phyloP scores from a whole-genome alignment of 257 asterid genomes.

The Paulownia fortunei region DNA sequence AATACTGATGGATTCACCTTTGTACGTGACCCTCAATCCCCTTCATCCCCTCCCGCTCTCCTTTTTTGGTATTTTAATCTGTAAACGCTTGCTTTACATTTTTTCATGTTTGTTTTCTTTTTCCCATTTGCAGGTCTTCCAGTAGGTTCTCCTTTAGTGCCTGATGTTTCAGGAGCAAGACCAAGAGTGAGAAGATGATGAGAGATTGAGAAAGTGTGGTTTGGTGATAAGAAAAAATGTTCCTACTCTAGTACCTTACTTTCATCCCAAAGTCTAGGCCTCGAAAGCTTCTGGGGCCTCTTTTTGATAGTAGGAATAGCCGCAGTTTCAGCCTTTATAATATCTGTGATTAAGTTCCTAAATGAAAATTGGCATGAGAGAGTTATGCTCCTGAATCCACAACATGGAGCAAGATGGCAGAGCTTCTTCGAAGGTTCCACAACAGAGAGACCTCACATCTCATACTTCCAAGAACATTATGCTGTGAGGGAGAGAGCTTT shows the following conservation, averaged over 20 bases:
- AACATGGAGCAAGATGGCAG: conserved; percentile 13
- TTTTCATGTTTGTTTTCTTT: not conserved
- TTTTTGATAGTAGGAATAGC: conserved; percentile 42
- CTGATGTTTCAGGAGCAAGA: conserved; percentile 51
- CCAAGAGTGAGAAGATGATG: conserved; percentile 34
- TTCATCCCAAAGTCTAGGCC: conserved; percentile 32
- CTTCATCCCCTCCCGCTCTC: not conserved
- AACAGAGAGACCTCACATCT: conserved; percentile 33
- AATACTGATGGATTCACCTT: conserved; percentile 47
- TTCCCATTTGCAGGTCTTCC: conserved; percentile 43
- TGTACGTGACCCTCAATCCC: conserved; percentile 32
- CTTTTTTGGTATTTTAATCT: not conserved
- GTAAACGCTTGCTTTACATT: not conserved
- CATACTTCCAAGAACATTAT: conserved; percentile 43
- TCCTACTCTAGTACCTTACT: not conserved
- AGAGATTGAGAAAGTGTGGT: conserved; percentile 29
- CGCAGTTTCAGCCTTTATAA: conserved; percentile 29
- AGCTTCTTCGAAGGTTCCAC: conserved; percentile 34
- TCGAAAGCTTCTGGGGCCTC: conserved; percentile 55
- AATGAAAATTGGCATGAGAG: conserved; percentile 26
- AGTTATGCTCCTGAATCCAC: conserved; percentile 27
- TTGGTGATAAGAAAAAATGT: conserved; percentile 32
- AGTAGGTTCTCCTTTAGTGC: conserved; percentile 47
- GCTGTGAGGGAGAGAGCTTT: not conserved
- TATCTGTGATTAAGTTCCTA: conserved; percentile 34